These are phyloP conservation scores for Daedalea quercina DNA, from an alignment of 768 basidiomycete genomes.

Conservation along the genomic window DNA sequence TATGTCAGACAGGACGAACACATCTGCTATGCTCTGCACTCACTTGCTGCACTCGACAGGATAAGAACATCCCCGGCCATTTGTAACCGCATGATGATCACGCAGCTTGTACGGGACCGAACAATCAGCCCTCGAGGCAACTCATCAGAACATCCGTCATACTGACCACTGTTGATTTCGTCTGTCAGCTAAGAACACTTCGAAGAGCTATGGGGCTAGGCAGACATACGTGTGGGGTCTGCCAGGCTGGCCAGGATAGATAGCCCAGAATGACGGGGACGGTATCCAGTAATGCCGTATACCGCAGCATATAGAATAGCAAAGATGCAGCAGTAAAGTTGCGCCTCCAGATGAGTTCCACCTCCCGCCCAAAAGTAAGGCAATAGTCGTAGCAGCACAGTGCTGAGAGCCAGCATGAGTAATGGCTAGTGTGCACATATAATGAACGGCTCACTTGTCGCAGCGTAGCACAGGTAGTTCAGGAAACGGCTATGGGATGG, in stretches of 20 bases:
- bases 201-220: background rate
- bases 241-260: background rate
- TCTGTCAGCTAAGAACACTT: background rate
- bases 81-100: slow-evolving; percentile 1
- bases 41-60: background rate
- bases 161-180: background rate
- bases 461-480: no score
- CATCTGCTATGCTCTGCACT: background rate
- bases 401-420: background rate
- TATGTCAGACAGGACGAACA: background rate
- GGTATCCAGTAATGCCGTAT: slow-evolving; percentile 8
- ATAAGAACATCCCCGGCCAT: background rate
- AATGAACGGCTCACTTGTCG: no score
- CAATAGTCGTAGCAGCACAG: slow-evolving; percentile 10
- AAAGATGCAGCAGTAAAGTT: slow-evolving; percentile 4
- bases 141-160: background rate
- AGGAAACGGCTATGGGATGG: no score
- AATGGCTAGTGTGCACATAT: no score
- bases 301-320: slow-evolving; percentile 12
- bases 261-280: slow-evolving; percentile 2
- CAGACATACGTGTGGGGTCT: background rate
- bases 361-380: slow-evolving; percentile 10
- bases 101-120: slow-evolving; percentile 3
- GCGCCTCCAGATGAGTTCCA: slow-evolving; percentile 11
- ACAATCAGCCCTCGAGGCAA: background rate